Evolutionary conservation across 2,329 filamentous ascomycete genomes (phyloP).

Genomic region (Pseudocercospora musae): DNA sequence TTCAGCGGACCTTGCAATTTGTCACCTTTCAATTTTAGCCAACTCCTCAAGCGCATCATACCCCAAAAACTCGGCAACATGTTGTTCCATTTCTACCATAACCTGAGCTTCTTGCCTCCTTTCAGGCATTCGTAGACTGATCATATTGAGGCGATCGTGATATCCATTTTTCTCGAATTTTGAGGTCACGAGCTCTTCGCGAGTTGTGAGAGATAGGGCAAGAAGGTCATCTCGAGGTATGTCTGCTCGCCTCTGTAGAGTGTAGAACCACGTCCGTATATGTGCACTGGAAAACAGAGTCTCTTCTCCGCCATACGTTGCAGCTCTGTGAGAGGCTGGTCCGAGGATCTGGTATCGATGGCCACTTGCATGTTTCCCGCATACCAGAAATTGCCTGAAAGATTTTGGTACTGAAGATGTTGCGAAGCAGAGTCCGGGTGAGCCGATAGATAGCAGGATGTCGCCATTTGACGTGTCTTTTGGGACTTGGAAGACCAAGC

Average conservation of each 20-base stretch:
- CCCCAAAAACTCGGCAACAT: background rate
- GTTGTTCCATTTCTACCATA: background rate
- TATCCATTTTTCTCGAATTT: background rate
- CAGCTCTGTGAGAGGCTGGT: background rate
- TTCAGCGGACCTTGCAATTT: too few species aligned
- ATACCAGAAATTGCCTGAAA: background rate
- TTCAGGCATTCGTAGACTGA: background rate
- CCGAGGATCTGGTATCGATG: background rate
- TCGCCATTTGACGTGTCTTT: background rate
- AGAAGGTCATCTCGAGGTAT: background rate
- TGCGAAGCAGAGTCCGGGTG: background rate
- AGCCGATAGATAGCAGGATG: background rate
- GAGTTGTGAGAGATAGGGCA: background rate
- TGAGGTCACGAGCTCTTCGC: background rate
- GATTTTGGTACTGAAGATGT: too few species aligned
- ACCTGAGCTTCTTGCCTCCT: background rate
- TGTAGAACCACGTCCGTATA: background rate
- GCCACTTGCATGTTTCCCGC: background rate
- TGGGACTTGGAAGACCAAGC: background rate
- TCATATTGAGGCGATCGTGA: background rate
- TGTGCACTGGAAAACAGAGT: too few species aligned
- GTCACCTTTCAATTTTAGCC: too few species aligned
- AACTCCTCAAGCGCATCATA: background rate
- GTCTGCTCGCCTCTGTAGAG: background rate
- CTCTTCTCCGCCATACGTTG: too few species aligned